A percentile compares a stretch with the other conserved stretches of the same genome.
Conservation (phyloP, 345 rosid species). For the Crucihimalaya himalaica region DNA sequence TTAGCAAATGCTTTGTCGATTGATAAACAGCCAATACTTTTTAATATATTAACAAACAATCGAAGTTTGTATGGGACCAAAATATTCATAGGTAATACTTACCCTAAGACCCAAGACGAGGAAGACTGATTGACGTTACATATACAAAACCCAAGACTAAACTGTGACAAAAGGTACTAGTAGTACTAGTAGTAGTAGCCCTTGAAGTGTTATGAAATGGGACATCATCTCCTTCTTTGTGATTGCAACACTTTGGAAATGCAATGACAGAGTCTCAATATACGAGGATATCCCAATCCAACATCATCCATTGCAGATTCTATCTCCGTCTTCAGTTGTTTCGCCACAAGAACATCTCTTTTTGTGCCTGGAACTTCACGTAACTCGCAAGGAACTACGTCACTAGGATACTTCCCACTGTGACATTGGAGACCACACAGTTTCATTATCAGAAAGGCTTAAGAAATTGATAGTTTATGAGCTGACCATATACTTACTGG, state of each 20-base stretch:
- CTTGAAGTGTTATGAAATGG: conserved; percentile 10
- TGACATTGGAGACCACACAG: conserved; percentile 7
- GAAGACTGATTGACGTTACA: not conserved
- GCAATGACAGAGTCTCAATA: conserved; percentile 36
- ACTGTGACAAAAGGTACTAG: too few relatives aligned
- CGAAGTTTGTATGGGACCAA: not conserved
- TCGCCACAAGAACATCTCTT: not conserved
- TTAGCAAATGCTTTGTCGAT: not conserved
- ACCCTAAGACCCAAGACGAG: not conserved
- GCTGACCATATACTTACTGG: conserved; percentile 45
- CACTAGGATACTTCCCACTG: conserved; percentile 41
- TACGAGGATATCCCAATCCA: conserved; percentile 36
- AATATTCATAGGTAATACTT: not conserved
- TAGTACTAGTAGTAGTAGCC: too few relatives aligned
- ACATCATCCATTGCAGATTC: conserved; percentile 22
- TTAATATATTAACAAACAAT: not conserved
- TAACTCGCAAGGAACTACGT: conserved; percentile 25
- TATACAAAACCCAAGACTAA: not conserved
- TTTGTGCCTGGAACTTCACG: conserved; percentile 8
- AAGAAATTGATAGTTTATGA: not conserved
- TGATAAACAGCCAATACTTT: not conserved
- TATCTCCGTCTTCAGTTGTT: conserved; percentile 21
- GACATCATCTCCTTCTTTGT: conserved; percentile 26
- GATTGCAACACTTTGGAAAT: conserved; percentile 28
- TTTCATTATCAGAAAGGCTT: conserved; percentile 4